Percentiles rank a stretch among this genome's conserved stretches.
phyloP scores from a whole-genome alignment of 2,329 filamentous ascomycete species.

The Graphilbum fragrans region DNA sequence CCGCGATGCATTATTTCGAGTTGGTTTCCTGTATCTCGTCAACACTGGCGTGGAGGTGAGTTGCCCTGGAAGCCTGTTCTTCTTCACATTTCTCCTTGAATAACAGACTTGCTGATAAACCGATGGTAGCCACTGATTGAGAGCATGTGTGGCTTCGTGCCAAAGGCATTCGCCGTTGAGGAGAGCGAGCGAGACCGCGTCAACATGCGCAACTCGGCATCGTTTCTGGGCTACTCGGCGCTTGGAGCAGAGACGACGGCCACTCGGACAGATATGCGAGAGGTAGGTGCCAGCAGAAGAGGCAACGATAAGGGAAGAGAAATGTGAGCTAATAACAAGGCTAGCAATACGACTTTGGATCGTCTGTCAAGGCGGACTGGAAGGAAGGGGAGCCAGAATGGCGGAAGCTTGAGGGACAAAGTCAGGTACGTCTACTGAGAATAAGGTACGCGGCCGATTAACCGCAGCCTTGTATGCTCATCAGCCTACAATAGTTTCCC shows the following conservation, averaged over 20 bases:
- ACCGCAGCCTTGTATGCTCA: no score
- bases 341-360: slow-evolving; percentile 43
- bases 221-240: slow-evolving; percentile 47
- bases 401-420: slow-evolving; percentile 31
- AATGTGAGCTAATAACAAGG: not conserved
- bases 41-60: slow-evolving; percentile 30
- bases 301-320: not conserved
- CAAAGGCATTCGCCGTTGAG: slow-evolving; percentile 28
- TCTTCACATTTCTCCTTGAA: not conserved
- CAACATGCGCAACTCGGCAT: slow-evolving; percentile 39
- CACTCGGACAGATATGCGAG: slow-evolving; percentile 36
- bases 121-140: slow-evolving; percentile 19
- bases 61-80: no score
- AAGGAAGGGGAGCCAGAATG: slow-evolving; percentile 19
- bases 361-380: not conserved
- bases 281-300: not conserved
- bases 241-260: slow-evolving; percentile 44
- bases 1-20: slow-evolving; percentile 31
- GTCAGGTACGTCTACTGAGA: slow-evolving; percentile 14
- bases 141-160: slow-evolving; percentile 25
- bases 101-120: not conserved
- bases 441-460: no score
- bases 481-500: slow-evolving; percentile 15
- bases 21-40: slow-evolving; percentile 40
- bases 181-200: slow-evolving; percentile 24